A percentile compares a stretch with the other conserved stretches of the same genome.
Evolutionary conservation across 2,329 filamentous ascomycete genomes (phyloP).

Genomic region (Fusarium poae): DNA sequence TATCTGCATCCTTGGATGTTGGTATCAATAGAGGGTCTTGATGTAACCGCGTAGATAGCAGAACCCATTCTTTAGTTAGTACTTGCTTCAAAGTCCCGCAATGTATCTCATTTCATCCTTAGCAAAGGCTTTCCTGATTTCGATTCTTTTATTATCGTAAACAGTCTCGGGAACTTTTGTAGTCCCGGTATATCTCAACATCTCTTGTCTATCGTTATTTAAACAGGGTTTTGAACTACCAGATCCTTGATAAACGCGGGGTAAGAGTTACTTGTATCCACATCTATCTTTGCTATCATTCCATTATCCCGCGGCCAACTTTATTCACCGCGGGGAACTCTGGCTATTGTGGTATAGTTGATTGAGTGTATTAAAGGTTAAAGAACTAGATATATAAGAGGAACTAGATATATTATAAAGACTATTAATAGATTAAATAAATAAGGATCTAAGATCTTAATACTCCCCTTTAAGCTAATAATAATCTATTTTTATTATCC

Average conservation of each 20-base stretch:
- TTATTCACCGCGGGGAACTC: constrained; percentile 1
- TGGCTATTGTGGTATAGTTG: too few relatives aligned
- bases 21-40: constrained; percentile 7
- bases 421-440: too few relatives aligned
- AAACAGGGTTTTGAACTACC: neutral
- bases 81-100: neutral
- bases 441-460: too few relatives aligned
- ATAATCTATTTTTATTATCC: too few relatives aligned
- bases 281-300: neutral
- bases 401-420: too few relatives aligned
- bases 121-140: neutral
- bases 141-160: neutral
- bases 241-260: constrained; percentile 15
- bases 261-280: neutral
- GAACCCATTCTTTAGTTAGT: neutral
- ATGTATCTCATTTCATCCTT: neutral
- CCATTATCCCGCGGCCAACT: neutral
- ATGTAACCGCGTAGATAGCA: neutral
- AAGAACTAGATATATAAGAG: too few relatives aligned
- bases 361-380: too few relatives aligned
- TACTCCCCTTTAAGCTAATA: too few relatives aligned
- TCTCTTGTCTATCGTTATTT: neutral
- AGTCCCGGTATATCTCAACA: neutral
- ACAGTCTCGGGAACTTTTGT: neutral
- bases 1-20: neutral